Evolutionary conservation across 495 filamentous ascomycete genomes (phyloP), one percentile per base, ranked within the genome.

Genomic region (Corynascus novoguineensis): DNA sequence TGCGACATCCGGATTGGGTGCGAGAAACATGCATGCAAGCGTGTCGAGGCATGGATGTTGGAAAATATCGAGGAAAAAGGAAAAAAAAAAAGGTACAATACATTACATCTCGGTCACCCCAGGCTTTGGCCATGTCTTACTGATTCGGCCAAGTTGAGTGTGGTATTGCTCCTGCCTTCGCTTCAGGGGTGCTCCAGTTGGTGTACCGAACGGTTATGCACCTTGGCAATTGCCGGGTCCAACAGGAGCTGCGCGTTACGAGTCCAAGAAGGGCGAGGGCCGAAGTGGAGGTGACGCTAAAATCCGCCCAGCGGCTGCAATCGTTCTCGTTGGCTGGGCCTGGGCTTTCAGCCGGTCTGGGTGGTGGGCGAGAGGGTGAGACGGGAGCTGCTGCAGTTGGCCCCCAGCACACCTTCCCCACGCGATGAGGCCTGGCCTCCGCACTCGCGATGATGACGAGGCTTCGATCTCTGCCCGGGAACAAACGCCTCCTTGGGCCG

Each of bases 181-280:
- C 19, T 57, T 45, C 65, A 65, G 59, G 64, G 61, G 57, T 47
- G 25, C 11, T 59, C 28, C 41, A 57, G 19, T 55, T 15, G 41
- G 49, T 32, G 31, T 37, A 55, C 54, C 42, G 45, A 56, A 67
- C 61, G 60, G 66, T 51, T 64, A 64, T 68, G 66, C 61, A 66
- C 55, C 60, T 19, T 40, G 50, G 12, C 22, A 61, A 40, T 48
- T 56, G 60, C 60, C 60, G 60, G 57, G 45, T 15, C 28, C 46
- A 55, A 47, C 42, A 22, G 21, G 21, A 40, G 24, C 32, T 14
- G 32, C 11, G 22, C 35, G n/a, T 31, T 28, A 7, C 10, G 17
- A 19, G 25, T n/a, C n/a, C n/a, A n/a, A n/a, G n/a, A n/a, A 41
- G 17, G 5, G 53, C 9, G 54, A 50, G 32, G 24, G 11, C 5